Evolutionary conservation across 2,329 filamentous ascomycete species (phyloP).

Genomic region (Tolypocladium cylindrosporum): DNA sequence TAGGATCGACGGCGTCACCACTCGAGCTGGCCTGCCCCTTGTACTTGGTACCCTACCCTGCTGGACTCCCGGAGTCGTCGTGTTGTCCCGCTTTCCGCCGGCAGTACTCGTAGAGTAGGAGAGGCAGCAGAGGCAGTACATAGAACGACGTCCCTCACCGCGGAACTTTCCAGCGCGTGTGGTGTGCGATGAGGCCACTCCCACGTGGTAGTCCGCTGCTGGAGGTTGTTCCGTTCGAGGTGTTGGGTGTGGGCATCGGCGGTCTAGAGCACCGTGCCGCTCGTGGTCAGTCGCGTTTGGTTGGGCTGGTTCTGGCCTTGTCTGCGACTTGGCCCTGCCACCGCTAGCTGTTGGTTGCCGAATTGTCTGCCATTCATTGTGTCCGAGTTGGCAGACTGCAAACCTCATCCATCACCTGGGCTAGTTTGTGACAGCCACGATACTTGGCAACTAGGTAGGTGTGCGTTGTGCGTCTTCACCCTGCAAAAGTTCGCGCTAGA

Average conservation of each 20-base stretch:
- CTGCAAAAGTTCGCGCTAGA: constrained; percentile 7
- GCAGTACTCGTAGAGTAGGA: background rate
- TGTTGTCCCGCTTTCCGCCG: background rate
- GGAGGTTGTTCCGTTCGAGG: background rate
- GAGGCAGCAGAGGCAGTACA: too few species aligned
- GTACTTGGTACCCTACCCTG: background rate
- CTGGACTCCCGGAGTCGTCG: background rate
- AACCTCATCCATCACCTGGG: background rate
- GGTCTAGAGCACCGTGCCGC: background rate
- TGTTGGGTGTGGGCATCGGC: background rate
- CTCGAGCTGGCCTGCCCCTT: background rate
- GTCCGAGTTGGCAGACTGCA: background rate
- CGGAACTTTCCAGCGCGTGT: background rate
- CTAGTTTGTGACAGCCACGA: background rate
- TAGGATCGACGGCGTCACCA: background rate
- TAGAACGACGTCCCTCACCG: background rate
- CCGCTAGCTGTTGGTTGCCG: background rate
- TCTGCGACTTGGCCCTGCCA: background rate
- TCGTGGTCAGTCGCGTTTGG: background rate
- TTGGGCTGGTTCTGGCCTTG: background rate
- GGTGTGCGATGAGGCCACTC: background rate
- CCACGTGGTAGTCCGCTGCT: background rate
- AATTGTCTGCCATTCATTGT: background rate
- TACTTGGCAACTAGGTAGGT: background rate
- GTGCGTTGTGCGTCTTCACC: background rate